Base-by-base conservation (phyloP, 345 rosid genomes). In the Syzygium grande region DNA sequence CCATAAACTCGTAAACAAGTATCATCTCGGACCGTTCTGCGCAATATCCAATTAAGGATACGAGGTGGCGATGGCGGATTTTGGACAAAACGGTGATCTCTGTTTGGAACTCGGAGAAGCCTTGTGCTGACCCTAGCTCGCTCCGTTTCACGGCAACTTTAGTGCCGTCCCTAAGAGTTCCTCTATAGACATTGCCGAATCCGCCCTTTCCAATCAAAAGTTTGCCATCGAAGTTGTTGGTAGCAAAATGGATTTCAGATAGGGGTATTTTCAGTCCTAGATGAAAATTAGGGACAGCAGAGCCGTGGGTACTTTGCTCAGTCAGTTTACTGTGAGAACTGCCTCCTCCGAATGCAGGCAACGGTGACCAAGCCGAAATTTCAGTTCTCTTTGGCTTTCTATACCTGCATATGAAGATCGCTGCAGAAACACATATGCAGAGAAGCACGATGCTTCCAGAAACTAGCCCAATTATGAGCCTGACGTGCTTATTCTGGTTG, bases 41-140 rank as follows among this genome's bases (percentile, higher is more conserved):
- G 85, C 98, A 94, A 49, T 94, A 95, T 21, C 99, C 99, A 1
- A 90, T 93, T 84, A 96, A 90, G 15, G 98, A 92, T 52, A 95
- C 95, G 4, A 96, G 95, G 84, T 96, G 95, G 22, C 90, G 92
- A 84, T 95, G 98, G 3, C 92, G 87, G 79, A 95, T 95, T 87
- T 93, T 95, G 58, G 95, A 95, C 73, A 95, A 87, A 63, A 93
- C 90, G 86, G 83, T 92, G 88, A 94, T 91, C 89, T 92, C 95
- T 1, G 94, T 92, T 52, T 89, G 93, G 88, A 93, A 94, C 87
- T 94, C 94, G 4, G 87, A 79, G 14, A 92, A 80, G 56, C 94
- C 95, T 85, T 94, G 94, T 46, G 91, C 90, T 29, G 92, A 91
- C 51, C 93, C 93, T 3, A 89, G 93, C 21, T 92, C 41, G 30